A percentile compares a stretch with the other conserved stretches of the same genome.
Conservation (phyloP, 768 basidiomycete species). For the Tricholoma hemisulphureum region DNA sequence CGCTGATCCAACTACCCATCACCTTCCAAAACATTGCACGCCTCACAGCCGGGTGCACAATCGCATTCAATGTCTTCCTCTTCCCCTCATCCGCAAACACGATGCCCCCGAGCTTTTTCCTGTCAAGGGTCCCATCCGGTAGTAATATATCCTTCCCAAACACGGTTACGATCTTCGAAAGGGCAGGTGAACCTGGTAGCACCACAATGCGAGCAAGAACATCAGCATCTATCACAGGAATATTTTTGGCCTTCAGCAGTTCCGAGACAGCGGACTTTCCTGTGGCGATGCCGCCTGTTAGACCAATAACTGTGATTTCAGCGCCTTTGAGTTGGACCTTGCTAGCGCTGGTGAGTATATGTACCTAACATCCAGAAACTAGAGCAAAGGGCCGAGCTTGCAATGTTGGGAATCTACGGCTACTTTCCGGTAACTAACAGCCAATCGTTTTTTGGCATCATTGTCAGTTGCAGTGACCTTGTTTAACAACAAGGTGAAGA, state of each 20-base stretch:
- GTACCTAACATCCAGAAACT: background rate
- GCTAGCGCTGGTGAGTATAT: background rate
- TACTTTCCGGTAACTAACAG: too few species aligned
- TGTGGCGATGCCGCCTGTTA: conserved; percentile 95
- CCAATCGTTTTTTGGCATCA: too few species aligned
- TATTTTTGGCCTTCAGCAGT: conserved; percentile 58
- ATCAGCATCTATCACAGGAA: conserved; percentile 95
- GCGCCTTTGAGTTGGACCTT: background rate
- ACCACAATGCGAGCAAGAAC: conserved; percentile 83
- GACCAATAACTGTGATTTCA: conserved; percentile 69
- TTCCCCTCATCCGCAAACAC: conserved; percentile 78
- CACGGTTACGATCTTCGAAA: conserved; percentile 58
- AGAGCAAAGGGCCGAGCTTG: too few species aligned
- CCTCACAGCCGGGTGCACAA: conserved; percentile 90
- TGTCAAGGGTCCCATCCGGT: conserved; percentile 71
- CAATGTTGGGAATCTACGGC: too few species aligned
- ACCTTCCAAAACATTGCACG: conserved; percentile 72
- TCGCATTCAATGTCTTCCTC: conserved; percentile 72
- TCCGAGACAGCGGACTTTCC: conserved; percentile 92
- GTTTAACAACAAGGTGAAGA: too few species aligned
- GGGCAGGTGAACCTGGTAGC: conserved; percentile 74
- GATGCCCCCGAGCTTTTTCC: conserved; percentile 78
- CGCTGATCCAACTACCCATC: conserved; percentile 68
- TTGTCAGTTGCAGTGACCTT: too few species aligned
- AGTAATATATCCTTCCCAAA: conserved; percentile 74